Evolutionary conservation across 164 flowering plant species (phyloP).

Genomic region (Liriodendron chinense): DNA sequence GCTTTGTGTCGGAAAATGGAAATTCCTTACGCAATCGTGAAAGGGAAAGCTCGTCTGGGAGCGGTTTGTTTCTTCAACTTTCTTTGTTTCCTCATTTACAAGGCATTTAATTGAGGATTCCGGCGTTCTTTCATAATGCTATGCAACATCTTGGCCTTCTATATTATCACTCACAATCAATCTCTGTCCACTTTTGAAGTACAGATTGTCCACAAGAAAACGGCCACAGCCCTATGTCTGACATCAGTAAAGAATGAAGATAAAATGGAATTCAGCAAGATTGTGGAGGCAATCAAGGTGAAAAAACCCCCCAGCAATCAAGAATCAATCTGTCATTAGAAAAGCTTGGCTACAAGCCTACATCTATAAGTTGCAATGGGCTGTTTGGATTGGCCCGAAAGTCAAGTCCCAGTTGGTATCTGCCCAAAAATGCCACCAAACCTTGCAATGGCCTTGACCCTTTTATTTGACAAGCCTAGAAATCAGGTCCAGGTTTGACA

Average conservation of each 20-base stretch:
- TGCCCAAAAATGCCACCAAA: not conserved
- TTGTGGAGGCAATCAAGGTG: constrained; percentile 83
- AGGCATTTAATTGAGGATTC: not conserved
- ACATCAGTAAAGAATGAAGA: constrained; percentile 86
- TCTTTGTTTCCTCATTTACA: not conserved
- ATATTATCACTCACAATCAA: not conserved
- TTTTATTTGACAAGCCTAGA: not conserved
- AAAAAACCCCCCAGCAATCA: not conserved
- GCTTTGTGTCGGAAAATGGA: constrained; percentile 87
- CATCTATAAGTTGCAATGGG: not conserved
- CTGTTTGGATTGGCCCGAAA: not conserved
- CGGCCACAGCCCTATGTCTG: constrained; percentile 66
- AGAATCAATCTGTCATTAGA: not conserved
- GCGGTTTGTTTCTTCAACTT: constrained; percentile 25
- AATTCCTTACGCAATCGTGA: constrained; percentile 75
- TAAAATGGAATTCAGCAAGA: constrained; percentile 77
- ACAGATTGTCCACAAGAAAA: constrained; percentile 40
- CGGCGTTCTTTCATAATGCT: not conserved
- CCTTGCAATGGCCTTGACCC: no score
- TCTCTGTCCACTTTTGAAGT: not conserved
- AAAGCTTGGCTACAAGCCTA: not conserved
- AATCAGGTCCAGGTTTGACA: not conserved
- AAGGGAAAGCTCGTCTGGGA: constrained; percentile 64
- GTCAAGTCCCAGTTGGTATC: not conserved
- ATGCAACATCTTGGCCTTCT: not conserved